These are phyloP conservation scores for Trichocladium antarcticum DNA, from an alignment of 495 filamentous ascomycete genomes.

Conservation along the genomic window DNA sequence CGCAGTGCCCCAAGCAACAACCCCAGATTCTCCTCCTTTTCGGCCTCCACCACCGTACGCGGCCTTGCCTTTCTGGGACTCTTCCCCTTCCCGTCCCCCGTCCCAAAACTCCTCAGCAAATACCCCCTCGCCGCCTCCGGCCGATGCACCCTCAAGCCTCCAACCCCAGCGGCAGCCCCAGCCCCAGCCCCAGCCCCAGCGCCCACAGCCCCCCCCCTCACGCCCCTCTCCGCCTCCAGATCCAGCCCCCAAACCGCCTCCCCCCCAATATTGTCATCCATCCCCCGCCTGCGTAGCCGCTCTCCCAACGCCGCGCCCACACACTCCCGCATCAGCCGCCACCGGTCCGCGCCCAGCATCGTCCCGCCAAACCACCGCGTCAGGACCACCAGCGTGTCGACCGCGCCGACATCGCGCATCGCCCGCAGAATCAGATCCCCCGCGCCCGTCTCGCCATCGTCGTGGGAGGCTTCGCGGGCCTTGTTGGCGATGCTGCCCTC, in stretches of 20 bases:
- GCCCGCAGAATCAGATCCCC: constrained; percentile 69
- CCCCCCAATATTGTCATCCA: constrained; percentile 30
- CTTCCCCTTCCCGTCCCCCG: constrained; percentile 3
- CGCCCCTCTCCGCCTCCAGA: constrained; percentile 49
- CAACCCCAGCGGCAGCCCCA: constrained; percentile 14
- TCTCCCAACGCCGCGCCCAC: constrained; percentile 38
- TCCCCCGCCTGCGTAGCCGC: constrained; percentile 32
- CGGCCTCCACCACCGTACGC: constrained; percentile 33
- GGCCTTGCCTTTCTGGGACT: constrained; percentile 30
- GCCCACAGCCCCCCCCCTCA: constrained; percentile 13
- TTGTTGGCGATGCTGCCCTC: constrained; percentile 18
- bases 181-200: constrained; percentile 13
- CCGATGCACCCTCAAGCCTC: constrained; percentile 52
- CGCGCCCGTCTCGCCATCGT: constrained; percentile 85
- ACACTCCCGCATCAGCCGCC: constrained; percentile 44
- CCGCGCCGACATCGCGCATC: constrained; percentile 68
- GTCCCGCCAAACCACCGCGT: constrained; percentile 89
- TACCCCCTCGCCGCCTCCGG: constrained; percentile 52
- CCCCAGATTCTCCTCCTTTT: constrained; percentile 56
- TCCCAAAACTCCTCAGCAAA: constrained; percentile 50
- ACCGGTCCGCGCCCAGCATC: constrained; percentile 71
- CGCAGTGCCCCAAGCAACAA: constrained; percentile 56
- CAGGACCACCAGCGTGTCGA: constrained; percentile 78
- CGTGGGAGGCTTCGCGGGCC: constrained; percentile 70
- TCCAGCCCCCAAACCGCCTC: constrained; percentile 71